These are phyloP conservation scores for Artemisia argyi DNA, from an alignment of 129 eudicot species.

Conservation along the genomic window DNA sequence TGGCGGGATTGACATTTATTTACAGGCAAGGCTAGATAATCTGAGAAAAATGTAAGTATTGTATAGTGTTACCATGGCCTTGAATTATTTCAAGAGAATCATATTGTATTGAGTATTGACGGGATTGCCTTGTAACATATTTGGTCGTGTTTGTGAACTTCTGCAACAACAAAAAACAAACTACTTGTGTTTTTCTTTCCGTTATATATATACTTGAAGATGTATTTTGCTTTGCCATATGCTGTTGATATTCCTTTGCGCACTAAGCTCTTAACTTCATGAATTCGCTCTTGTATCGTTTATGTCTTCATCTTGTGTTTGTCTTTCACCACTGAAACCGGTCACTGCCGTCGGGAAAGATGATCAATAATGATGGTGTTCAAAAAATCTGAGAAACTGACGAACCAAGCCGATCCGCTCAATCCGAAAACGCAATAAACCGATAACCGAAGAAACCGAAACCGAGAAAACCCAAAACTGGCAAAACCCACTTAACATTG, in stretches of 20 bases:
- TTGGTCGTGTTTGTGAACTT: constrained; percentile 12
- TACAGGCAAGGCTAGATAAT: constrained; percentile 97
- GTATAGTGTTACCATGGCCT: background rate
- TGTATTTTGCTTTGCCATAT: background rate
- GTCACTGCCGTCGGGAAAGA: no score
- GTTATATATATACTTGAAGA: background rate
- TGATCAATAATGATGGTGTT: no score
- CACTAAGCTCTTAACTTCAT: background rate
- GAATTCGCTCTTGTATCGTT: background rate
- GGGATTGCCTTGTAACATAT: constrained; percentile 4
- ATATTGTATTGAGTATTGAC: background rate
- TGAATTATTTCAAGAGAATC: background rate
- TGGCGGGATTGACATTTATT: constrained; percentile 86
- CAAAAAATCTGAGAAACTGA: no score
- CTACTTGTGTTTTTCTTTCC: background rate
- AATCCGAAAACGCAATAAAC: no score
- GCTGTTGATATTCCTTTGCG: background rate
- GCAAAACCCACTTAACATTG: no score
- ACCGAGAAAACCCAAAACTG: no score
- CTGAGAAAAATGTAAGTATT: constrained; percentile 70
- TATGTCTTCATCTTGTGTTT: no score
- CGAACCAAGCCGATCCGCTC: no score
- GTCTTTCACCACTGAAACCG: no score
- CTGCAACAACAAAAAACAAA: background rate
- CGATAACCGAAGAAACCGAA: no score